Evolutionary conservation across 148 eudicot genomes (phyloP).

Genomic region (Diospyros kaki): DNA sequence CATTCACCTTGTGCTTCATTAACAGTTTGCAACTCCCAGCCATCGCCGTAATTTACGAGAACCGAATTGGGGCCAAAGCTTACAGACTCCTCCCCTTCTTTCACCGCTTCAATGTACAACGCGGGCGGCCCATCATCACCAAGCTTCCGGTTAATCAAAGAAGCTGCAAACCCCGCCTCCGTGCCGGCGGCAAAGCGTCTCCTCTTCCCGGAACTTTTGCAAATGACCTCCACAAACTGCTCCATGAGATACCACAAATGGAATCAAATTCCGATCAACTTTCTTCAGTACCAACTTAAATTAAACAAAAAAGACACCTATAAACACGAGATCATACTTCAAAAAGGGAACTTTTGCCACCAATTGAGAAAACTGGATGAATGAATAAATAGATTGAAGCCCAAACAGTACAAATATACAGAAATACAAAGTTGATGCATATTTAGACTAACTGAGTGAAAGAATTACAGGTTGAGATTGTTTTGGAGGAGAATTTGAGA

Average conservation of each 20-base stretch:
- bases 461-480: conserved; percentile 22
- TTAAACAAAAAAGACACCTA: not conserved
- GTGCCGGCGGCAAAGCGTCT: conserved; percentile 73
- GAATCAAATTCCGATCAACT: not conserved
- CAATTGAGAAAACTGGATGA: not conserved
- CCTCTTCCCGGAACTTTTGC: conserved; percentile 53
- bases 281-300: too few relatives aligned
- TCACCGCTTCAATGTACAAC: conserved; percentile 67
- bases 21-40: conserved; percentile 80
- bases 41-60: conserved; percentile 55
- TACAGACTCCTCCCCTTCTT: conserved; percentile 73
- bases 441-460: not conserved
- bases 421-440: not conserved
- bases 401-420: not conserved
- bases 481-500: conserved; percentile 7
- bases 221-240: conserved; percentile 71
- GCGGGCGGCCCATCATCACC: conserved; percentile 30
- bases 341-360: not conserved
- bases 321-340: not conserved
- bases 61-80: conserved; percentile 70
- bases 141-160: conserved; percentile 63
- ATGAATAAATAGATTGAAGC: not conserved
- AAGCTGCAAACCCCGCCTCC: conserved; percentile 67
- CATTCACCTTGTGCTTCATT: conserved; percentile 42
- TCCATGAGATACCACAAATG: not conserved